phyloP scores from a whole-genome alignment of 306 rosid species.

The Amphicarpaea edgeworthii region DNA sequence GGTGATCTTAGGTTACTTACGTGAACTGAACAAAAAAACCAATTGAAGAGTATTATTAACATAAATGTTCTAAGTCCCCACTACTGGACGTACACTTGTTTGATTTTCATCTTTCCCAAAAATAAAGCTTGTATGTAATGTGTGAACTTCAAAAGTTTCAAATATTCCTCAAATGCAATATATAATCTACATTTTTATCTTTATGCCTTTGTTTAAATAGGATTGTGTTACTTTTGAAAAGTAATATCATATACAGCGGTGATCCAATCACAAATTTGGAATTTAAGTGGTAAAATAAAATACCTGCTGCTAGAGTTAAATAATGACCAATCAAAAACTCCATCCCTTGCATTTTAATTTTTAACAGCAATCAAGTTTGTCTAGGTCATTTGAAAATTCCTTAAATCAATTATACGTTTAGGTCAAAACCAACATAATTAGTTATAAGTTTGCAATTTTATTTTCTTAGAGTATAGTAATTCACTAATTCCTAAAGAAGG shows the following conservation, averaged over 20 bases:
- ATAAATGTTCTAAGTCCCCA: background rate
- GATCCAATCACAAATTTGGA: too few relatives aligned
- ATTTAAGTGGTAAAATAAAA: background rate
- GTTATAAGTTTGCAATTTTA: too few relatives aligned
- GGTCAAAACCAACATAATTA: too few relatives aligned
- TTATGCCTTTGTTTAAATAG: background rate
- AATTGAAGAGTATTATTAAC: constrained; percentile 26
- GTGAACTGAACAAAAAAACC: constrained; percentile 48
- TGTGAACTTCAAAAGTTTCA: background rate
- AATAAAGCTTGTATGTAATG: background rate
- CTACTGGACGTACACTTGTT: background rate
- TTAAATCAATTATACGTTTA: too few relatives aligned
- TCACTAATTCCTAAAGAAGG: too few relatives aligned
- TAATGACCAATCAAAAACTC: background rate
- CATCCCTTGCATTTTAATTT: background rate
- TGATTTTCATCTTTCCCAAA: background rate
- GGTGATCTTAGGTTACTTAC: constrained; percentile 64
- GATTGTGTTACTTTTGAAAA: background rate
- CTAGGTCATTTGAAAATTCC: background rate
- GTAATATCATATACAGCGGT: background rate
- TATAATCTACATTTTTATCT: background rate
- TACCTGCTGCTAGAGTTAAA: background rate
- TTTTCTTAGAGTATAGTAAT: too few relatives aligned
- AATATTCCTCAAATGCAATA: background rate
- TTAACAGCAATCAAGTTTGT: background rate